Evolutionary conservation across 164 flowering plant species (phyloP), one percentile per base, ranked within the genome.

Genomic region (Chimonanthus salicifolius): DNA sequence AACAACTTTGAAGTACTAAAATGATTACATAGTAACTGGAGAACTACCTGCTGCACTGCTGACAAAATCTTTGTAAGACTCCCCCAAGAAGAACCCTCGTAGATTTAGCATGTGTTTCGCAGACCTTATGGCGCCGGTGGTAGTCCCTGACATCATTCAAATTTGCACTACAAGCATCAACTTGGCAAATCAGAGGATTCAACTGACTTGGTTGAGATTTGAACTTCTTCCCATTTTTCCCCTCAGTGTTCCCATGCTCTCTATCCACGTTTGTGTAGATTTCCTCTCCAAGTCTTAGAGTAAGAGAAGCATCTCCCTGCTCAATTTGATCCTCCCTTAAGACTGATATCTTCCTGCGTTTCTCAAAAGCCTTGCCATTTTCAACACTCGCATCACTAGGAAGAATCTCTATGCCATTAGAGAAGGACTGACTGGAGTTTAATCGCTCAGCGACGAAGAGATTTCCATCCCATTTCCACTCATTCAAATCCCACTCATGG

Each of bases 401-500:
- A 46, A 85, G 74, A 64, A 79, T 51, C 58, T 83, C 83, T 65
- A 70, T 71, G 16, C 79, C 74, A 71, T 67, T 62, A 44, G 51
- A 33, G 69, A 69, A 74, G 1, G 71, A n/a, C 3, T 77, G 66
- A 7, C 64, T 77, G 0, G 87, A 47, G 75, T 82, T 86, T 70
- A 84, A 69, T 0, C 67, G 80, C 33, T 69, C 82, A 5, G 88
- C 88, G 3, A 82, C 67, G 60, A 85, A 87, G 51, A 87, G 87
- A 79, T 85, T 86, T 0, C 88, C 87, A 71, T 87, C 87, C 89
- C 89, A 87, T 78, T 74, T 83, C 89, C 89, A 87, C 21, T 84
- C 83, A 78, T 83, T 85, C 78, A 82, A 80, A 74, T 87, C 80
- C 89, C 89, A 87, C 50, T 84, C 88, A 9, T 58, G 7, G 68